Percentiles rank a stretch among this genome's conserved stretches.
phyloP scores from a whole-genome alignment of 169 alveolate species.

The Babesia ovata region DNA sequence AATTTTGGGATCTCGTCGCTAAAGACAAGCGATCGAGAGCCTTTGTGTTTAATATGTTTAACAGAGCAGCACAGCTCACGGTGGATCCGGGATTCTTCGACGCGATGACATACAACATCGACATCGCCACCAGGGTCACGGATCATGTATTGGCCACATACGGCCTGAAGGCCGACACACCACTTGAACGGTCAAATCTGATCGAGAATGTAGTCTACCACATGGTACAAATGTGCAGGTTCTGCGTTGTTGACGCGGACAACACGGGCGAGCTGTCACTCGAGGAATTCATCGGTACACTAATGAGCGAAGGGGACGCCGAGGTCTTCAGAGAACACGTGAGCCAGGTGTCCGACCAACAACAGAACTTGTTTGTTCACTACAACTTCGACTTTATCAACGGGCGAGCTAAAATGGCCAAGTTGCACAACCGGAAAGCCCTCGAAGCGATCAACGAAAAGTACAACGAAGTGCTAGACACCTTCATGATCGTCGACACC shows the following conservation, averaged over 20 bases:
- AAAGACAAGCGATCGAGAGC: constrained; percentile 8
- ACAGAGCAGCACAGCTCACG: background rate
- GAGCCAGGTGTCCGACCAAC: constrained; percentile 1
- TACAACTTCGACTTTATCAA: constrained; percentile 28
- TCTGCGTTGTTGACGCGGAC: constrained; percentile 6
- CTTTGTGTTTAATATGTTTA: constrained; percentile 7
- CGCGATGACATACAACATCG: constrained; percentile 13
- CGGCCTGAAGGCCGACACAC: background rate
- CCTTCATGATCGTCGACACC: constrained; percentile 24
- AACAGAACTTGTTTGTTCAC: background rate
- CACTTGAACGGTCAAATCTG: constrained; percentile 19
- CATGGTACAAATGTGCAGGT: constrained; percentile 33
- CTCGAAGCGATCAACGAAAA: constrained; percentile 11
- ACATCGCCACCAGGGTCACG: constrained; percentile 10
- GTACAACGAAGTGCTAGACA: constrained; percentile 39
- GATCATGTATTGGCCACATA: background rate
- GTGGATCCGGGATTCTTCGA: background rate
- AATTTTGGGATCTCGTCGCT: constrained; percentile 20
- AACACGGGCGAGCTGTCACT: constrained; percentile 20
- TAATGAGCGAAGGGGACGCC: constrained; percentile 7
- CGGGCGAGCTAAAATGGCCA: constrained; percentile 16
- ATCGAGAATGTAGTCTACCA: background rate
- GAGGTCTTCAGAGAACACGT: constrained; percentile 13
- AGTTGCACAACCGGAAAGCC: constrained; percentile 20
- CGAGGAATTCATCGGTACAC: constrained; percentile 9